A percentile compares a stretch with the other conserved stretches of the same genome.
These are phyloP conservation scores for Talaromyces thailandensis DNA, from an alignment of 495 filamentous ascomycete species.

Conservation along the genomic window DNA sequence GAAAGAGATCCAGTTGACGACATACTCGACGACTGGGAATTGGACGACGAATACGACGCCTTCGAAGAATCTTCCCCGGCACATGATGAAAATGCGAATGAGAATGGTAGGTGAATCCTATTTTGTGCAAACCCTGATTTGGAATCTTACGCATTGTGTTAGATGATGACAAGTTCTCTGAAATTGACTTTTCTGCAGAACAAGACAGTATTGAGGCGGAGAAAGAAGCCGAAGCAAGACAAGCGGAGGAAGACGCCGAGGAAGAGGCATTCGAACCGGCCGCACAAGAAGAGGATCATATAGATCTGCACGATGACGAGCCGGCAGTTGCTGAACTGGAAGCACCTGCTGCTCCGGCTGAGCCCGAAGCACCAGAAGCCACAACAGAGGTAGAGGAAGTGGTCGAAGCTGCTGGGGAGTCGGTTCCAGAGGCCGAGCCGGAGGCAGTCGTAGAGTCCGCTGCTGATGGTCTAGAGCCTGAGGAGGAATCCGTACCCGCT, in stretches of 20 bases:
- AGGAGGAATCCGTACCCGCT: background rate
- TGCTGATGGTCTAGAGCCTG: background rate
- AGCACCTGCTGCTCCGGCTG: background rate
- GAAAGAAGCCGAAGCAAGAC: constrained; percentile 14
- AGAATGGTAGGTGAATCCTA: constrained; percentile 3
- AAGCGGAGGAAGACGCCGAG: constrained; percentile 14
- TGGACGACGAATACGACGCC: background rate
- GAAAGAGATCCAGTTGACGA: constrained; percentile 11
- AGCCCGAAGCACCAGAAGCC: background rate
- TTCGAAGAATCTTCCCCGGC: background rate
- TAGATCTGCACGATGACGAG: background rate
- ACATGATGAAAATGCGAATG: background rate
- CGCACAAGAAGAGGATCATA: background rate
- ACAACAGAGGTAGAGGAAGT: background rate
- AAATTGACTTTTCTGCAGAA: constrained; percentile 18
- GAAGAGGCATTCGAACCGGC: constrained; percentile 6
- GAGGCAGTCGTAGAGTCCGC: background rate
- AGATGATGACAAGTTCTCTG: constrained; percentile 23
- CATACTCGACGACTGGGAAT: constrained; percentile 1
- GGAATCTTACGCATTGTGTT: background rate
- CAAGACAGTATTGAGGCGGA: constrained; percentile 23
- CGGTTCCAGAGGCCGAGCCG: background rate
- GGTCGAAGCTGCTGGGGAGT: background rate
- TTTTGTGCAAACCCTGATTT: background rate
- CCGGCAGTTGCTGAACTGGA: background rate